phyloP scores from a whole-genome alignment of 2,329 filamentous ascomycete genomes.

The Leptographium radiaticola region DNA sequence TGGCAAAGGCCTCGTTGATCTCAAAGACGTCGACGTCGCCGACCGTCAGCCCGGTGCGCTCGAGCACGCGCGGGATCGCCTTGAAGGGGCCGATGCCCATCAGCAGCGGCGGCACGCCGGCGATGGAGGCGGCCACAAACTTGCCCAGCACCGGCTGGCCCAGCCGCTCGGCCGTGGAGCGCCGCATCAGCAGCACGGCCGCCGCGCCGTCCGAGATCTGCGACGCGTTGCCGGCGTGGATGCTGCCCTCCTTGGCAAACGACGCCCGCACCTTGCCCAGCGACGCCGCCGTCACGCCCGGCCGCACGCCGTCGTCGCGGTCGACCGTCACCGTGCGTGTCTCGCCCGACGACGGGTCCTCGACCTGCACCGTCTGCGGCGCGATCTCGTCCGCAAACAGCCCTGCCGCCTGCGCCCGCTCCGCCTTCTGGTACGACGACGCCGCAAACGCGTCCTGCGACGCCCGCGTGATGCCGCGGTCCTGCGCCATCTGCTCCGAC shows the following conservation, averaged over 20 bases:
- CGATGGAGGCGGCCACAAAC: slow-evolving; percentile 73
- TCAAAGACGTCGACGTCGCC: slow-evolving; percentile 95
- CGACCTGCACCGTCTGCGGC: slow-evolving; percentile 74
- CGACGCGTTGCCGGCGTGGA: slow-evolving; percentile 91
- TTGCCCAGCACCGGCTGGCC: slow-evolving; percentile 87
- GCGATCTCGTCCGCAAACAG: slow-evolving; percentile 87
- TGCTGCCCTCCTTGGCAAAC: slow-evolving; percentile 76
- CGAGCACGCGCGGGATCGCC: slow-evolving; percentile 83
- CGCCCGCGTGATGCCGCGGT: slow-evolving; percentile 56
- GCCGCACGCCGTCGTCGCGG: slow-evolving; percentile 76
- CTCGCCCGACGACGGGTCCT: slow-evolving; percentile 83
- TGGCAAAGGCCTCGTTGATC: slow-evolving; percentile 98
- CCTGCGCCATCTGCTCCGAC: slow-evolving; percentile 90
- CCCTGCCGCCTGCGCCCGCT: slow-evolving; percentile 72
- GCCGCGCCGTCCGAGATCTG: slow-evolving; percentile 95
- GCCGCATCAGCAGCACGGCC: slow-evolving; percentile 90
- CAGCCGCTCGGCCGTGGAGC: slow-evolving; percentile 75
- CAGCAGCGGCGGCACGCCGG: slow-evolving; percentile 81
- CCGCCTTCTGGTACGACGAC: slow-evolving; percentile 81
- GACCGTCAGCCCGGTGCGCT: slow-evolving; percentile 73
- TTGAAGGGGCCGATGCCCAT: slow-evolving; percentile 96
- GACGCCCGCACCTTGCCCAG: slow-evolving; percentile 84
- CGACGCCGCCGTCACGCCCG: slow-evolving; percentile 74
- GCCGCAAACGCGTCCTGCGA: slow-evolving; percentile 90
- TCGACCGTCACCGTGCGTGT: slow-evolving; percentile 70